phyloP scores from a whole-genome alignment of 306 rosid species.

The Arachis hypogaea region DNA sequence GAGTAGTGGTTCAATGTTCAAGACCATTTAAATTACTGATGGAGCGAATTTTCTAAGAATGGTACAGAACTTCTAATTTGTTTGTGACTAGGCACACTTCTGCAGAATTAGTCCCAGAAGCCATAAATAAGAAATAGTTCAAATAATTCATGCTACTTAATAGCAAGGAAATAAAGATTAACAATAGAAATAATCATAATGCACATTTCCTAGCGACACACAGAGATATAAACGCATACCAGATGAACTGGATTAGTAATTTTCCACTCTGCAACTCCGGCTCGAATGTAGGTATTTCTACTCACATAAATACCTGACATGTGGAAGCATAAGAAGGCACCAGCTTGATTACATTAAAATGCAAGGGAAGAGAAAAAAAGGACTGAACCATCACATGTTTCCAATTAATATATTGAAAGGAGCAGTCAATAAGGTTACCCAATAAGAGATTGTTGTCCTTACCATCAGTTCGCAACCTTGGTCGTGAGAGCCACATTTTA shows the following conservation, averaged over 20 bases:
- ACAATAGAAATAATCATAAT: neutral
- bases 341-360: too few relatives aligned
- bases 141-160: slow-evolving; percentile 23
- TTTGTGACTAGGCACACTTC: slow-evolving; percentile 12
- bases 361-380: neutral
- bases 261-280: slow-evolving; percentile 93
- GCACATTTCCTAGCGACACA: slow-evolving; percentile 4
- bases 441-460: slow-evolving; percentile 30
- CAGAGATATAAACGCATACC: slow-evolving; percentile 54
- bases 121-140: slow-evolving; percentile 19
- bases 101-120: slow-evolving; percentile 32
- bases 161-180: slow-evolving; percentile 7
- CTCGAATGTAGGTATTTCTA: slow-evolving; percentile 94
- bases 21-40: slow-evolving; percentile 19
- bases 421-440: slow-evolving; percentile 29
- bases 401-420: slow-evolving; percentile 10
- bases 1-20: slow-evolving; percentile 1
- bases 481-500: slow-evolving; percentile 92
- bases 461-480: slow-evolving; percentile 94
- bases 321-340: slow-evolving; percentile 11
- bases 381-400: neutral
- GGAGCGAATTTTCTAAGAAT: slow-evolving; percentile 2
- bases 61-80: slow-evolving; percentile 13
- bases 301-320: slow-evolving; percentile 86
- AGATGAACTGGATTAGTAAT: slow-evolving; percentile 86